These are phyloP conservation scores for Oxyria digyna DNA, from an alignment of 148 eudicot species.

Conservation along the genomic window DNA sequence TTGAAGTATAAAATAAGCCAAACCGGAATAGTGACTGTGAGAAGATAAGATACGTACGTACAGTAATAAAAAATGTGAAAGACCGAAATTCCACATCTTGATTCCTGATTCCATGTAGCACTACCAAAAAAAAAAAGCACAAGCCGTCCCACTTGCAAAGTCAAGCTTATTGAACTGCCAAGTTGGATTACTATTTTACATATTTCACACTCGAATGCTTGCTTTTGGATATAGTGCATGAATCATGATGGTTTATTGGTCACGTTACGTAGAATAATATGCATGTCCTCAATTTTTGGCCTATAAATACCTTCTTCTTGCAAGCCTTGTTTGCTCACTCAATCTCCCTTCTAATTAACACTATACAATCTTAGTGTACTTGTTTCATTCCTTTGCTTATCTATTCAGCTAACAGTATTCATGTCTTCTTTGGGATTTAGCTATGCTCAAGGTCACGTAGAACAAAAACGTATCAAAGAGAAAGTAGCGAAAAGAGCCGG, in stretches of 20 bases:
- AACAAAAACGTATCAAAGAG: slow-evolving; percentile 1
- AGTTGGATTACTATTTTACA: not conserved
- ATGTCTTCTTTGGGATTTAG: slow-evolving; percentile 1
- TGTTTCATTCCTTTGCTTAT: not conserved
- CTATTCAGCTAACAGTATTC: not conserved
- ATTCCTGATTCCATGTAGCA: not conserved
- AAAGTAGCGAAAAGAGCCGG: not conserved
- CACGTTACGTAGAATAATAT: not conserved
- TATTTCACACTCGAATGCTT: not conserved
- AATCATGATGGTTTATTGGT: not conserved
- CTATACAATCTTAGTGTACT: not conserved
- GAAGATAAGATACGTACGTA: no score
- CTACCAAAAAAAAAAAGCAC: not conserved
- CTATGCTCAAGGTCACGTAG: not conserved
- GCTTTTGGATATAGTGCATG: not conserved
- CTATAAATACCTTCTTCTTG: not conserved
- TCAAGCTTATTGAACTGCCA: not conserved
- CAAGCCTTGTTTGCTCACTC: not conserved
- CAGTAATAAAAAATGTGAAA: not conserved
- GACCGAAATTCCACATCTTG: not conserved
- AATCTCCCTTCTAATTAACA: not conserved
- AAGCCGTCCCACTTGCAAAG: not conserved
- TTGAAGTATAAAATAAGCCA: no score
- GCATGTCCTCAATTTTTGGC: not conserved
- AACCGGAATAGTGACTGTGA: no score